Evolutionary conservation across 2,329 filamentous ascomycete species (phyloP), one percentile per base, ranked within the genome.

Genomic region (Ophiostoma pallidulum): DNA sequence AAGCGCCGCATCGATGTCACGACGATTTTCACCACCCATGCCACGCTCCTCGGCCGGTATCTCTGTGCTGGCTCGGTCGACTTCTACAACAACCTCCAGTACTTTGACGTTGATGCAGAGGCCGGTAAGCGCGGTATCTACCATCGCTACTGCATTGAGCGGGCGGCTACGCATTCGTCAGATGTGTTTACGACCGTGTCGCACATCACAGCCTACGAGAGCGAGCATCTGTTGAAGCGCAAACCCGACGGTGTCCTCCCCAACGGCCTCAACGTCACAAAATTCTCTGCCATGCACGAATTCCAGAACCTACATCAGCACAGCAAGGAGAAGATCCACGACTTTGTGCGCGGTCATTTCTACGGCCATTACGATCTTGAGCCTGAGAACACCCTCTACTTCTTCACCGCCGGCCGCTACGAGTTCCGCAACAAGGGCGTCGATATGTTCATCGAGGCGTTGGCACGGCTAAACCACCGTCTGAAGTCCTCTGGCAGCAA

Each of bases 131-230:
- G 92, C 60, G 92, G 92, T 50, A 97, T 98, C 64, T 98, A 97
- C 71, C 92, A 98, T 70, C 76, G 92, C 51, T 97, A 97, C 72
- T 97, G 92, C 70, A 94, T 98, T 60, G 92, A 98, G 70, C 84
- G 92, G 54, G 91, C 87, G 40, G 87, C 91, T 19, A 83, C 92
- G 18, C 92, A 98, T 64, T 78, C 88, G 7, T 86, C 85, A 57
- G 92, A 98, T 67, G 92, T 98, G 59, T 97, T 98, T 70, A 98
- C 92, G 19, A 98, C 92, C 1, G 92, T 98, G 51, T 97, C 91
- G 16, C 92, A 97, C 66, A 97, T 98, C 62, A 98, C 92, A 4
- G 92, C 92, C 9, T 97, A 94, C 66, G 92, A 98, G 69, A 94
- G 88, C 60, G 92, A 98, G 72, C 91, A 98, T 68, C 69, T 98